phyloP scores from a whole-genome alignment of 306 rosid species.

The Cotoneaster glaucophyllus region DNA sequence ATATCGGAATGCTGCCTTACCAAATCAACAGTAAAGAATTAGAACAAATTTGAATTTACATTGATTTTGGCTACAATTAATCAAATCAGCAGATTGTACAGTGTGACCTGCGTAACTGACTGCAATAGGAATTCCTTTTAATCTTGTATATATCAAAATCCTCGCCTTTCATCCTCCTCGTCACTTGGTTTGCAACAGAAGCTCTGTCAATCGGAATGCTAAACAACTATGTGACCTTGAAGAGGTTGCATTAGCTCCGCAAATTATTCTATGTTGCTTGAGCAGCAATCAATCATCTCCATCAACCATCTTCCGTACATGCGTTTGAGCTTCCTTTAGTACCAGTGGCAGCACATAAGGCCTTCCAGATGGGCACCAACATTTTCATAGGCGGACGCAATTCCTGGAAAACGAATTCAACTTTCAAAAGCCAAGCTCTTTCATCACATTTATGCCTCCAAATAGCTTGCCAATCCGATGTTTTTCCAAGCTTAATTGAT shows the following conservation, averaged over 20 bases:
- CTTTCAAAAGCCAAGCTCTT: slow-evolving; percentile 4
- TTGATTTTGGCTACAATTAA: slow-evolving; percentile 1
- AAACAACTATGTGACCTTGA: background rate
- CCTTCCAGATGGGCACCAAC: slow-evolving; percentile 90
- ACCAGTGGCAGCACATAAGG: slow-evolving; percentile 58
- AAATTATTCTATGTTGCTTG: background rate
- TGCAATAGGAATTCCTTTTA: background rate
- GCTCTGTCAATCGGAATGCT: background rate
- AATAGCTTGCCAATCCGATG: background rate
- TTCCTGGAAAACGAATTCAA: slow-evolving; percentile 36
- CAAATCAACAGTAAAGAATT: background rate
- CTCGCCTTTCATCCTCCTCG: background rate
- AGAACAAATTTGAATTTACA: slow-evolving; percentile 7
- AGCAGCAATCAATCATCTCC: background rate
- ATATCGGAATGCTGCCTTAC: background rate
- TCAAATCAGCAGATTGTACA: slow-evolving; percentile 2
- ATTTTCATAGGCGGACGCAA: slow-evolving; percentile 73
- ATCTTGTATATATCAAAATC: background rate
- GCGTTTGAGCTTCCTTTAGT: slow-evolving; percentile 23
- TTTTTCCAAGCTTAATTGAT: background rate
- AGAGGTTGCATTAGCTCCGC: background rate
- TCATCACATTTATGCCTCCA: background rate
- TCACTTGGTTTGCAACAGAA: background rate
- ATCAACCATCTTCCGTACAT: slow-evolving; percentile 21
- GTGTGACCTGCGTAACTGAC: slow-evolving; percentile 1